Base-by-base conservation (phyloP, 106 monocot species). In the Allium sativum region DNA sequence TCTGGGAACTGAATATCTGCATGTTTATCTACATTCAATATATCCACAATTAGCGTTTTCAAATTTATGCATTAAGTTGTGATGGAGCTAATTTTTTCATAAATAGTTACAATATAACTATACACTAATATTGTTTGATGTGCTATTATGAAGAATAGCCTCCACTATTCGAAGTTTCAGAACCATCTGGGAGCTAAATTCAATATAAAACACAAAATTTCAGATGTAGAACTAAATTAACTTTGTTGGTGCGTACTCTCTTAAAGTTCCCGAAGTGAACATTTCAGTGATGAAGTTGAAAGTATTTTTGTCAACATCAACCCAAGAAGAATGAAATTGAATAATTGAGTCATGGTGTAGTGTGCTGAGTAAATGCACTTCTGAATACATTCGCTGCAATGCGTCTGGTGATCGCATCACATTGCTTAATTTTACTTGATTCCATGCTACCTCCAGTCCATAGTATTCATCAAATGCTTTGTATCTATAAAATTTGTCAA, bases 211-310 rank as follows among this genome's bases (percentile, higher is more conserved):
- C 5, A n/a, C 31, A 31, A 31, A 31, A 31, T 31, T 31, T 31
- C 31, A 44, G 8, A 1, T 2, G 43, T 8, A n/a, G 19, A 18
- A 62, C 12, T 20, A 20, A 20, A 21, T 62, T 17, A 47, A 6
- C 21, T 62, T 46, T 47, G 31, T 31, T 31, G 8, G 19, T 47
- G 43, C 65, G 59, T 78, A 98, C 85, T 92, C 82, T 68, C 98
- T 73, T 12, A 99, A 76, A 18, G 98, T 77, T 46, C 98, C 98
- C 17, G 98, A 99, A 45, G 98, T 85, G 88, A 99, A 92, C 82
- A 99, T 66, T 68, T 99, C 98, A 1, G 98, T 99, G 66, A 99
- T 92, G 81, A 99, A 99, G 68, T 99, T 99, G 82, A 99, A 99
- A 13, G 87, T 92, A 48, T 88, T 51, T n/a, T 74, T 74, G 17